A percentile compares a stretch with the other conserved stretches of the same genome.
Evolutionary conservation across 129 eudicot genomes (phyloP).

Genomic region (Pulicaria dysenterica): DNA sequence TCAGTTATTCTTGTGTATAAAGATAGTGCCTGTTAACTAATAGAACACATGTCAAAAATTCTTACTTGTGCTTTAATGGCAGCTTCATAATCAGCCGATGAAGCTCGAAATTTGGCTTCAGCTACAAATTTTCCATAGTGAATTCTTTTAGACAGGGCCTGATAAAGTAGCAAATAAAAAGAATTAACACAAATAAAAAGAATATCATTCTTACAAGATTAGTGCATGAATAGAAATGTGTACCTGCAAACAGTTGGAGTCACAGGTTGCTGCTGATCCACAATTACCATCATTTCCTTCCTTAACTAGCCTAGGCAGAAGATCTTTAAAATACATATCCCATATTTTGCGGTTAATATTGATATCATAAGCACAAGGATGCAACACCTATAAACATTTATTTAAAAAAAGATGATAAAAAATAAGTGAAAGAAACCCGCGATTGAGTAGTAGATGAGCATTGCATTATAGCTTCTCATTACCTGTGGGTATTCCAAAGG

Average conservation of each 20-base stretch:
- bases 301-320: slow-evolving; percentile 84
- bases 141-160: slow-evolving; percentile 88
- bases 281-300: slow-evolving; percentile 88
- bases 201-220: slow-evolving; percentile 2
- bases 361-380: slow-evolving; percentile 64
- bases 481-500: slow-evolving; percentile 86
- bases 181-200: slow-evolving; percentile 8
- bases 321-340: slow-evolving; percentile 78
- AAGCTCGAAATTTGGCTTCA: slow-evolving; percentile 80
- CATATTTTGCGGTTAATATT: slow-evolving; percentile 78
- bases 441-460: not conserved
- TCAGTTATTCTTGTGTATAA: not conserved
- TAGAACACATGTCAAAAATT: not conserved
- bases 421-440: not conserved
- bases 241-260: slow-evolving; percentile 93
- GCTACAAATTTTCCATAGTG: slow-evolving; percentile 97
- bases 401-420: not conserved
- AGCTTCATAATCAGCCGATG: slow-evolving; percentile 65
- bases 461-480: slow-evolving; percentile 14
- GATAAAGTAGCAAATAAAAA: slow-evolving; percentile 5
- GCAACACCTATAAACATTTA: slow-evolving; percentile 64
- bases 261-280: slow-evolving; percentile 81
- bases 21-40: not conserved
- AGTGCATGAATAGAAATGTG: slow-evolving; percentile 12
- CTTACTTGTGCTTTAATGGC: slow-evolving; percentile 76